phyloP scores from a whole-genome alignment of 805 yeast genomes.

The Hanseniaspora lindneri region DNA sequence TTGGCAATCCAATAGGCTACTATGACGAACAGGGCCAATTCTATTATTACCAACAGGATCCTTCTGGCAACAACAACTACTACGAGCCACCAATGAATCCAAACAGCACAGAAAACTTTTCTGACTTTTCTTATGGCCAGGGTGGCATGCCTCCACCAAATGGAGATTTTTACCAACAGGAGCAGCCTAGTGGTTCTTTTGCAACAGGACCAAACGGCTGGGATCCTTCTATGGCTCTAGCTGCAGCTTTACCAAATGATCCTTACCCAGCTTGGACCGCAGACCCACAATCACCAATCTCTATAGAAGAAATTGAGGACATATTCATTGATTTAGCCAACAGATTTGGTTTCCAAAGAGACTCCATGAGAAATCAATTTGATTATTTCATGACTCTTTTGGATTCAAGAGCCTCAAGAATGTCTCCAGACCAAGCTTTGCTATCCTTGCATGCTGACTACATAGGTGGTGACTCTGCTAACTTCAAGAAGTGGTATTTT shows the following conservation, averaged over 20 bases:
- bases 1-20: conserved; percentile 29
- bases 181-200: conserved; percentile 74
- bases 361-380: conserved; percentile 82
- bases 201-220: conserved; percentile 16
- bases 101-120: conserved; percentile 46
- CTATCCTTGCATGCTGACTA: conserved; percentile 75
- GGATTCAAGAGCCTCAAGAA: conserved; percentile 75
- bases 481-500: conserved; percentile 78
- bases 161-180: conserved; percentile 66
- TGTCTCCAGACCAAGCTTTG: conserved; percentile 81
- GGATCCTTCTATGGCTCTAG: conserved; percentile 29
- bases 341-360: conserved; percentile 83
- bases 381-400: conserved; percentile 76
- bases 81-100: conserved; percentile 27
- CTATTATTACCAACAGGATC: conserved; percentile 41
- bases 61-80: conserved; percentile 22
- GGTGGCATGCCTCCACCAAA: conserved; percentile 51
- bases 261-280: conserved; percentile 99
- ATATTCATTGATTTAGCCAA: conserved; percentile 71
- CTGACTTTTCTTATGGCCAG: conserved; percentile 50
- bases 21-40: conserved; percentile 34
- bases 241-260: conserved; percentile 68
- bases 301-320: conserved; percentile 77
- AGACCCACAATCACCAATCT: conserved; percentile 79
- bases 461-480: conserved; percentile 78